Percentiles rank a stretch among this genome's conserved stretches.
Conservation (phyloP, 1,139 yeast species). For the Cylindricascospora bacillispora region DNA sequence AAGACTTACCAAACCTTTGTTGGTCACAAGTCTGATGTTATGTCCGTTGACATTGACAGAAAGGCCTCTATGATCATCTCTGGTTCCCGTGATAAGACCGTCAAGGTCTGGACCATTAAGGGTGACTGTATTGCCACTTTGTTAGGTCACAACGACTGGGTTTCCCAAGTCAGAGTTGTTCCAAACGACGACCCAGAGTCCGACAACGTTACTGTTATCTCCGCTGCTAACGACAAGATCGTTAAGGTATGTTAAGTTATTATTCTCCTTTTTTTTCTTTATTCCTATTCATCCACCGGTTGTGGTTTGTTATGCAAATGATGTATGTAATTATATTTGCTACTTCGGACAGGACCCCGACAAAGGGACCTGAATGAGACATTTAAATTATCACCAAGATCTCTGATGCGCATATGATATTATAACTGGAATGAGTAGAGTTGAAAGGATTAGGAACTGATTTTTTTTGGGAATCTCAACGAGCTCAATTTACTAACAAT, state of each 20-base stretch:
- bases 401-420: conserved; percentile 60
- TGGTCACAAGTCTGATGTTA: conserved; percentile 96
- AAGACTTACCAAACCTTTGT: conserved; percentile 90
- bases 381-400: conserved; percentile 89
- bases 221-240: conserved; percentile 99
- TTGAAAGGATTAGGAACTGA: too few relatives aligned
- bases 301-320: conserved; percentile 32
- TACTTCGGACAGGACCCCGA: conserved; percentile 84
- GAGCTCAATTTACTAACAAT: background rate
- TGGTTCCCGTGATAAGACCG: conserved; percentile 98
- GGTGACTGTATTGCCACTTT: conserved; percentile 97
- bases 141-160: conserved; percentile 97
- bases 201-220: conserved; percentile 59
- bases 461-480: too few relatives aligned
- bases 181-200: conserved; percentile 36
- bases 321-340: conserved; percentile 75
- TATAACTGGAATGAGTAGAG: too few relatives aligned
- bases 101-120: conserved; percentile 98
- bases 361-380: conserved; percentile 69
- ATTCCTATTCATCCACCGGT: conserved; percentile 6
- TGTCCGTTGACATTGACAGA: conserved; percentile 93
- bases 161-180: conserved; percentile 85
- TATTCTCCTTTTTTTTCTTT: conserved; percentile 7
- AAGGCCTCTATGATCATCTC: conserved; percentile 98
- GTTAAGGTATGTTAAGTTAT: conserved; percentile 76